Percentiles rank a stretch among this genome's conserved stretches.
phyloP scores from a whole-genome alignment of 208 protist species.

The Leishmania guyanensis region DNA sequence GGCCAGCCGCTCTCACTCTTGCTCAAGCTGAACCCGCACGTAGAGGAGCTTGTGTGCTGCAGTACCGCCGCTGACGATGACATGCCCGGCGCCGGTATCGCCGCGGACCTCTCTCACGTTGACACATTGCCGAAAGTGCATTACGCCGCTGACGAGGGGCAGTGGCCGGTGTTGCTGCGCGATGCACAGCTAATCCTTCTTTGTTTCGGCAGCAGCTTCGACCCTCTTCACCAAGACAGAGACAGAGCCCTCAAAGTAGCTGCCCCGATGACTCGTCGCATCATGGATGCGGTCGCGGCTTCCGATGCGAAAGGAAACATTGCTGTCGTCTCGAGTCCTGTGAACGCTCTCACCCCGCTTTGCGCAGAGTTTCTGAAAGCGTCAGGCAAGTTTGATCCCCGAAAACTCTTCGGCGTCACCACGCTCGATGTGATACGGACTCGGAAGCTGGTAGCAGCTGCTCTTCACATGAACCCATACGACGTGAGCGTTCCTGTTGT shows the following conservation, averaged over 20 bases:
- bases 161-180: conserved; percentile 68
- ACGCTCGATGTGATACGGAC: conserved; percentile 91
- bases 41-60: conserved; percentile 79
- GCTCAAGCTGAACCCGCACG: conserved; percentile 85
- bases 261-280: conserved; percentile 66
- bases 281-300: conserved; percentile 78
- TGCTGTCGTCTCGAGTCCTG: conserved; percentile 91
- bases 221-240: conserved; percentile 88
- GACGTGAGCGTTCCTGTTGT: conserved; percentile 92
- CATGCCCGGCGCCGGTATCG: conserved; percentile 53
- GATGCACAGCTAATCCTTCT: conserved; percentile 90
- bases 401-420: conserved; percentile 92
- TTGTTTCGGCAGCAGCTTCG: conserved; percentile 86
- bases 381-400: conserved; percentile 74
- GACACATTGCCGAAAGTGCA: conserved; percentile 53
- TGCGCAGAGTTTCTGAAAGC: conserved; percentile 87
- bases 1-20: conserved; percentile 94
- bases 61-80: conserved; percentile 39
- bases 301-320: conserved; percentile 76
- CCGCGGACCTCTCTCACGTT: conserved; percentile 82
- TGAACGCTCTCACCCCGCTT: conserved; percentile 94
- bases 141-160: conserved; percentile 35
- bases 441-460: conserved; percentile 56
- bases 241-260: conserved; percentile 88
- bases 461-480: conserved; percentile 72